Evolutionary conservation across 202 grass and related monocot genomes (phyloP).

Genomic region (Sporobolus alterniflorus): DNA sequence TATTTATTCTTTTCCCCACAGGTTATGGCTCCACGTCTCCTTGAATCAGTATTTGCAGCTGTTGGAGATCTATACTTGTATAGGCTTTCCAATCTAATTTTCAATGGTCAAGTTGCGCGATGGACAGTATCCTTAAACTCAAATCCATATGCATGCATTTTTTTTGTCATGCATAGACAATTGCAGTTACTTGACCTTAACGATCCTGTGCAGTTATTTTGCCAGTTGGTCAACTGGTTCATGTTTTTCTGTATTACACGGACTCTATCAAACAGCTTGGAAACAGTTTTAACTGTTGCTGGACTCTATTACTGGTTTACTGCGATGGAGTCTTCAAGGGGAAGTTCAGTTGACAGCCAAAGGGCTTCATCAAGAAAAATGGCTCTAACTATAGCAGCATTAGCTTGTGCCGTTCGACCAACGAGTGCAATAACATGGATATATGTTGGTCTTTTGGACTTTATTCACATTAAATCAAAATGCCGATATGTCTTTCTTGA

Average conservation of each 20-base stretch:
- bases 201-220: constrained; percentile 63
- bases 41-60: constrained; percentile 84
- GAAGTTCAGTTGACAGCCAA: constrained; percentile 41
- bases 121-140: constrained; percentile 83
- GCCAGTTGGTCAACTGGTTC: constrained; percentile 92
- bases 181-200: constrained; percentile 51
- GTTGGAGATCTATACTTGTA: constrained; percentile 84
- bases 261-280: constrained; percentile 93
- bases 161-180: not conserved
- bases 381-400: constrained; percentile 70
- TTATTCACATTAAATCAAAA: constrained; percentile 70
- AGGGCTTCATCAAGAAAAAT: constrained; percentile 61
- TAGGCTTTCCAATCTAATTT: constrained; percentile 87
- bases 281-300: constrained; percentile 78
- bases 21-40: constrained; percentile 74
- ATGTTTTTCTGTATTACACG: constrained; percentile 89
- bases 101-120: constrained; percentile 68
- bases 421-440: constrained; percentile 95
- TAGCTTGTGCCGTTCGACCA: constrained; percentile 85
- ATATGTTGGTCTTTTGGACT: constrained; percentile 85
- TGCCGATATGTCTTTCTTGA: constrained; percentile 70
- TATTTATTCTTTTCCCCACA: constrained; percentile 32
- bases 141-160: not conserved
- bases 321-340: constrained; percentile 50
- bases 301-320: constrained; percentile 87